Evolutionary conservation across 495 filamentous ascomycete genomes (phyloP), one percentile per base, ranked within the genome.

Genomic region (Cercophora samala): DNA sequence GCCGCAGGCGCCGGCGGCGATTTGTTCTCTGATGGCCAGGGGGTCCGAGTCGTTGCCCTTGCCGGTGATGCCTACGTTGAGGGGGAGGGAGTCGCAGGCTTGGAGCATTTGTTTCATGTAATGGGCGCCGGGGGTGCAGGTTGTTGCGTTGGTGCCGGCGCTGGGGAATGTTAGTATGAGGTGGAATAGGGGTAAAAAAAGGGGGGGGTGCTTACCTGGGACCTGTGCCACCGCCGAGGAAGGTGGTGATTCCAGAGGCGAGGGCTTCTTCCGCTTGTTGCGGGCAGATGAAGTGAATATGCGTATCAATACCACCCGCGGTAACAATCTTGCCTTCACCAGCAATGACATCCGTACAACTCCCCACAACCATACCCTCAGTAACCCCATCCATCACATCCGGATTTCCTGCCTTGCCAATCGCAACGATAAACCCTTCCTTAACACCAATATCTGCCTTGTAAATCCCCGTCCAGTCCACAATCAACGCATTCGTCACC

Each of bases 381-480:
- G 90, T 84, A 19, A 99, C 93, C 4, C 90, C 91, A 46, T 93
- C 89, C 96, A 98, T 99, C 46, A 96, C 85, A 79, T 99, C 96
- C 3, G 95, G 95, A 71, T 98, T 99, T 18, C 95, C 95, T 18
- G 94, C 92, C 78, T 98, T 98, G 42, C 95, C 95, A 70, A 99
- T 96, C 2, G 89, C 95, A 54, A 88, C 89, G 76, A 99, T 97
- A 5, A 91, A 65, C 1, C 95, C 94, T 64, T 94, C 78, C 74
- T 93, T 96, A 72, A 99, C 89, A 42, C 96, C 95, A 76, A 99
- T 95, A 77, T 99, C 95, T 4, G 93, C 94, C 81, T 99, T 99
- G 83, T 90, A 95, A 70, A 99, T 97, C 54, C 95, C 95, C 18
- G 85, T 89, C 84, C 89, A 95, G 75, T 99, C 96, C 18, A 99